Evolutionary conservation across 176 grass and related monocot species (phyloP).

Genomic region (Chrysopogon serrulatus): DNA sequence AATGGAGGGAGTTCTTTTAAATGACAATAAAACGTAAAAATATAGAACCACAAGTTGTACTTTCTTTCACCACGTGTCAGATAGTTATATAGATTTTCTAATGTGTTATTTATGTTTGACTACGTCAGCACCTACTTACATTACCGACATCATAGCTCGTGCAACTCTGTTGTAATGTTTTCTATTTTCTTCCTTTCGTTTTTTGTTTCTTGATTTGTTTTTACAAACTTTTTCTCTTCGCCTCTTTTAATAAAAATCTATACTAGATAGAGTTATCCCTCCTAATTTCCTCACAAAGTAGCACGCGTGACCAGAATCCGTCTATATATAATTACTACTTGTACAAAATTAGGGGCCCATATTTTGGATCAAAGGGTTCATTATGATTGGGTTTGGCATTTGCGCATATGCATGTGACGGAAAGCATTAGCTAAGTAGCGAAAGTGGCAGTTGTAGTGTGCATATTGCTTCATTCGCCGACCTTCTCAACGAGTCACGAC

Average conservation of each 20-base stretch:
- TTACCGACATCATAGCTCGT: not conserved
- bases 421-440: not conserved
- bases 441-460: not conserved
- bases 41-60: too few relatives aligned
- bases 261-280: too few relatives aligned
- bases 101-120: not conserved
- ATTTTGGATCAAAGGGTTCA: not conserved
- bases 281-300: too few relatives aligned
- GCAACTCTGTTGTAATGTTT: too few relatives aligned
- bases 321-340: not conserved
- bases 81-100: not conserved
- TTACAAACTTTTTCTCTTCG: too few relatives aligned
- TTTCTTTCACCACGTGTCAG: not conserved
- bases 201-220: too few relatives aligned
- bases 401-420: not conserved
- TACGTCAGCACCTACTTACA: not conserved
- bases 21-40: too few relatives aligned
- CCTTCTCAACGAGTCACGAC: not conserved
- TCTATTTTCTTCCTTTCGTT: too few relatives aligned
- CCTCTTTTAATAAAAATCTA: too few relatives aligned
- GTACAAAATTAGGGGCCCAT: not conserved
- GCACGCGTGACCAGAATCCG: not conserved
- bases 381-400: not conserved
- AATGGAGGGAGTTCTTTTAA: too few relatives aligned
- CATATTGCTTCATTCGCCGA: not conserved